Percentiles rank a stretch among this genome's conserved stretches.
Evolutionary conservation across 352 stramenopile species (phyloP).

Genomic region (Phytophthora pseudosyringae): DNA sequence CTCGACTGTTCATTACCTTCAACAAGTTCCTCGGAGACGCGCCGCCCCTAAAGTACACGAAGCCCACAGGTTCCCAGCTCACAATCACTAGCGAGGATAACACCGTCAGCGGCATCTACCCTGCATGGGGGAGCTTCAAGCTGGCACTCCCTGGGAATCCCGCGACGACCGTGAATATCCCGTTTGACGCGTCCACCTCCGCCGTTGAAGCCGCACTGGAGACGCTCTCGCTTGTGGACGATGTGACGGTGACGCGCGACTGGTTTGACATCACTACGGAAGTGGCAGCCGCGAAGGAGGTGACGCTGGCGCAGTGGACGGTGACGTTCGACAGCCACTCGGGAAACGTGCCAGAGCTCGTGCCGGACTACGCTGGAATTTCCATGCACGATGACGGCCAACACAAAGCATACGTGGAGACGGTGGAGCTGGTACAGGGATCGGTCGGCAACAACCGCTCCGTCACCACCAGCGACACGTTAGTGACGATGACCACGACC

Average conservation of each 20-base stretch:
- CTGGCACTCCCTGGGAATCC: slow-evolving; percentile 56
- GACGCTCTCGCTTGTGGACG: slow-evolving; percentile 75
- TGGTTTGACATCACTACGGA: slow-evolving; percentile 72
- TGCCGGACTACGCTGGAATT: slow-evolving; percentile 52
- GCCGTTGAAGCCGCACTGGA: slow-evolving; percentile 78
- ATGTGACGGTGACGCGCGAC: slow-evolving; percentile 79
- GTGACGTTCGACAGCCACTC: slow-evolving; percentile 67
- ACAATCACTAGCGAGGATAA: slow-evolving; percentile 53
- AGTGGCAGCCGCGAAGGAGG: slow-evolving; percentile 27
- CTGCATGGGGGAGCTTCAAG: slow-evolving; percentile 87
- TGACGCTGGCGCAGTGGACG: slow-evolving; percentile 74
- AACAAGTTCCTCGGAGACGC: slow-evolving; percentile 63
- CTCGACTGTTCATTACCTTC: slow-evolving; percentile 87
- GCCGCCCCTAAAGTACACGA: slow-evolving; percentile 48
- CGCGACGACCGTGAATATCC: slow-evolving; percentile 59
- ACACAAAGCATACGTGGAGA: slow-evolving; percentile 55
- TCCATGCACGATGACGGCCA: slow-evolving; percentile 56
- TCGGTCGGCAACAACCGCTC: slow-evolving; percentile 78
- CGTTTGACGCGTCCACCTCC: slow-evolving; percentile 65
- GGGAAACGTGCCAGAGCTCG: slow-evolving; percentile 55
- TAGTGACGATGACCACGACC: slow-evolving; percentile 56
- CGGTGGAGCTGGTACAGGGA: slow-evolving; percentile 55
- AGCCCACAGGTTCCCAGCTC: slow-evolving; percentile 38
- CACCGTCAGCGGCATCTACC: slow-evolving; percentile 78
- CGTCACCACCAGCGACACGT: slow-evolving; percentile 58